phyloP scores from a whole-genome alignment of 1,284 basidiomycete genomes.

The Paramarasmius palmivorus region DNA sequence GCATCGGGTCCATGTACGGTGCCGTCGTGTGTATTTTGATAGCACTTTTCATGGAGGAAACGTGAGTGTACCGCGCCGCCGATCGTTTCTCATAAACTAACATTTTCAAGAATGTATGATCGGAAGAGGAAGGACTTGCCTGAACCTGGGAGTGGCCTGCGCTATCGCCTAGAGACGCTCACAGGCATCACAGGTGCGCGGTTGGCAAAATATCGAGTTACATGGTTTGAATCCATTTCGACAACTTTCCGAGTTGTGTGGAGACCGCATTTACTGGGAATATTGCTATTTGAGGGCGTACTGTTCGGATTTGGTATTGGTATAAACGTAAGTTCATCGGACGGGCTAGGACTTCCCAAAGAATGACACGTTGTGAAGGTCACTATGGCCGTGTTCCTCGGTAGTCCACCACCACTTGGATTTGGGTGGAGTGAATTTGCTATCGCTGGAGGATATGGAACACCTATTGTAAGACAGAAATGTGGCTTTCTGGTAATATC shows the following conservation, averaged over 20 bases:
- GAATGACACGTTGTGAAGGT: too few relatives aligned
- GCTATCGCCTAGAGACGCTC: constrained; percentile 60
- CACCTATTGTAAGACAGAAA: constrained; percentile 54
- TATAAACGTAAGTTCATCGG: constrained; percentile 54
- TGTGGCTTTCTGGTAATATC: not conserved
- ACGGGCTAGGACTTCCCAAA: not conserved
- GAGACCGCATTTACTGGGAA: constrained; percentile 61
- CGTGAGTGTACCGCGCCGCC: too few relatives aligned
- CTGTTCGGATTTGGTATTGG: constrained; percentile 73
- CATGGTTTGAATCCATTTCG: constrained; percentile 49
- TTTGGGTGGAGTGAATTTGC: constrained; percentile 56
- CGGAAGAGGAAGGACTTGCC: constrained; percentile 58
- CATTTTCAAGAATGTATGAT: constrained; percentile 63
- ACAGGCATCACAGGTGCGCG: constrained; percentile 64
- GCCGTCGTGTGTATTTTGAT: constrained; percentile 58
- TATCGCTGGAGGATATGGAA: constrained; percentile 60
- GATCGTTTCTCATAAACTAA: too few relatives aligned
- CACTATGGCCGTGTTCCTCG: constrained; percentile 72
- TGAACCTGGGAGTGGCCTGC: constrained; percentile 39
- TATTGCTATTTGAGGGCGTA: constrained; percentile 59
- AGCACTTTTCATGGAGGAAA: constrained; percentile 63
- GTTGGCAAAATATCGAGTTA: constrained; percentile 61
- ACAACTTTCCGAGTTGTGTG: constrained; percentile 58
- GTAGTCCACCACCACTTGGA: constrained; percentile 54
- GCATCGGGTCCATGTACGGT: constrained; percentile 63